Evolutionary conservation across 805 yeast genomes (phyloP), one percentile per base, ranked within the genome.

Genomic region (Kuraishia molischiana): DNA sequence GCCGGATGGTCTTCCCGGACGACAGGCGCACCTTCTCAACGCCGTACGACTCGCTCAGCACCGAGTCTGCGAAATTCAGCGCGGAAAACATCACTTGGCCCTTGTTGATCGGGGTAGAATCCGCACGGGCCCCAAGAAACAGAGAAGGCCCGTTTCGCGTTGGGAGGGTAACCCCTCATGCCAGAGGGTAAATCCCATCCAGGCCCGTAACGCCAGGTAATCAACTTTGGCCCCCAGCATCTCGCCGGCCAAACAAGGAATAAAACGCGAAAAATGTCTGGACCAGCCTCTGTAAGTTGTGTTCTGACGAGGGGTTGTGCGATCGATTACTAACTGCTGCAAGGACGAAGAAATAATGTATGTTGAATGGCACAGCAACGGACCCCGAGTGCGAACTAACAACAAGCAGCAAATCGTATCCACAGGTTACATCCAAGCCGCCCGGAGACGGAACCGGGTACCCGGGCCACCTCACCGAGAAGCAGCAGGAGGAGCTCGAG

Each of bases 401-500:
- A 18, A 37, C 17, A 19, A 13, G n/a, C 31, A 54, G 58, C 32
- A 71, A 66, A 19, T 78, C 87, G n/a, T 82, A 69, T 56, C 92
- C 94, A 21, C 89, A 83, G 54, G 61, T 54, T 14, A 68, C 77
- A 35, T 78, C 82, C n/a, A 69, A 74, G 18, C 72, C 77, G 14
- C 59, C 72, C 4, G 35, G 48, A 20, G 58, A 60, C 15, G 74
- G 73, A 44, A 66, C 84, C 19, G 97, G 97, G 4, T 79, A 76
- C 59, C 86, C 95, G 20, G 95, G 96, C 22, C 76, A 74, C 52
- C 64, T 86, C 44, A 78, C 85, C 9, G 72, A 71, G 8, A 76
- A 74, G 34, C 95, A 92, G 62, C 64, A 71, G 55, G 59, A 64
- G 22, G 69, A 72, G 20, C 61, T 90, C 42, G 68, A 64, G 32